Percentiles rank a stretch among this genome's conserved stretches.
phyloP scores from a whole-genome alignment of 345 rosid genomes.

The Mallotus nudiflorus region DNA sequence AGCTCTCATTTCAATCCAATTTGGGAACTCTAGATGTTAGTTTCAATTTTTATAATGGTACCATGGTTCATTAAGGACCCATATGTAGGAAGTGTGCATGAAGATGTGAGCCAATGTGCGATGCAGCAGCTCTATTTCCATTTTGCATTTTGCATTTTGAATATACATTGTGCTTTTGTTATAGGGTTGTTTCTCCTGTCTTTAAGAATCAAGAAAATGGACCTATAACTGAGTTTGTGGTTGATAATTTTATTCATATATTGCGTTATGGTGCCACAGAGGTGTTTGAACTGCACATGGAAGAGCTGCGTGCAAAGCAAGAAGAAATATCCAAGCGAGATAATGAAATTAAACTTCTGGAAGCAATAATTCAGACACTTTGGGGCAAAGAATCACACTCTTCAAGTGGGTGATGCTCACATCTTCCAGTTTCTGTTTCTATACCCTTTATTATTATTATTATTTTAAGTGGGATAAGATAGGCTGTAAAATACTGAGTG shows the following conservation, averaged over 20 bases:
- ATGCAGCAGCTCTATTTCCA: too few relatives aligned
- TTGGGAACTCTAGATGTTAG: too few relatives aligned
- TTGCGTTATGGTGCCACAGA: slow-evolving; percentile 48
- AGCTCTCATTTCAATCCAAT: too few relatives aligned
- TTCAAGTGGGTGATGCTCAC: slow-evolving; percentile 5
- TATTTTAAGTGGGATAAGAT: not conserved
- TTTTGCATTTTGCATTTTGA: too few relatives aligned
- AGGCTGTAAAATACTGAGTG: not conserved
- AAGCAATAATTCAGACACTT: slow-evolving; percentile 91
- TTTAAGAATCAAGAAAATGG: not conserved
- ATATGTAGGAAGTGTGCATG: too few relatives aligned
- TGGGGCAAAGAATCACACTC: slow-evolving; percentile 61
- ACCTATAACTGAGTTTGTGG: not conserved
- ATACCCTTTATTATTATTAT: not conserved
- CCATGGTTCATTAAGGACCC: too few relatives aligned
- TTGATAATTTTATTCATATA: not conserved
- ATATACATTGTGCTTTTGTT: too few relatives aligned
- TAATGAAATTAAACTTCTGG: slow-evolving; percentile 81
- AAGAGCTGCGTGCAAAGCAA: slow-evolving; percentile 86
- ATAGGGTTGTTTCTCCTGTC: too few relatives aligned
- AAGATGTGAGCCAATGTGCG: too few relatives aligned
- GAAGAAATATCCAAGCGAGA: slow-evolving; percentile 83
- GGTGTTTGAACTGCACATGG: slow-evolving; percentile 91
- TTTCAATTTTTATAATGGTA: too few relatives aligned
- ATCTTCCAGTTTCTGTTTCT: not conserved